Percentiles rank a stretch among this genome's conserved stretches.
Evolutionary conservation across 2,329 filamentous ascomycete species (phyloP).

Genomic region (Coleophoma crateriformis): DNA sequence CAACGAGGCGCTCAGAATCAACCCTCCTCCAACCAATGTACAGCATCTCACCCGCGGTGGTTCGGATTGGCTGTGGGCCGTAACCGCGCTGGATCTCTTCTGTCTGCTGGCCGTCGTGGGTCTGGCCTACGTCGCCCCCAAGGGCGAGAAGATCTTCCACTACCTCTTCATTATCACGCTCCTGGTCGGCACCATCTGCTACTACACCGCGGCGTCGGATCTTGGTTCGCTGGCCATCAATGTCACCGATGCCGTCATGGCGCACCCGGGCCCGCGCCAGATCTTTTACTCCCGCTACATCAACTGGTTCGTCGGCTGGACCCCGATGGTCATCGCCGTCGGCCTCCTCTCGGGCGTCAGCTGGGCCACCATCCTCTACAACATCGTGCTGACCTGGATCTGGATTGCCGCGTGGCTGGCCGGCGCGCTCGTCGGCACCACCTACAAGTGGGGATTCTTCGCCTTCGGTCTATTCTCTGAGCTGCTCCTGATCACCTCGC

Average conservation of each 20-base stretch:
- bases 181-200: conserved; percentile 55
- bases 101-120: conserved; percentile 46
- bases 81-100: conserved; percentile 51
- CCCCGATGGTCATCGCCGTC: conserved; percentile 51
- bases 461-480: conserved; percentile 49
- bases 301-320: conserved; percentile 48
- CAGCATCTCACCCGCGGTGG: conserved; percentile 42
- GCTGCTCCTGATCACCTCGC: conserved; percentile 52
- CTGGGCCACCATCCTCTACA: conserved; percentile 56
- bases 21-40: conserved; percentile 12
- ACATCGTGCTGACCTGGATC: conserved; percentile 54
- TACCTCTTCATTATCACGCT: conserved; percentile 56
- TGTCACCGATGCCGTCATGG: conserved; percentile 41
- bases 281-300: conserved; percentile 63
- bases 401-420: conserved; percentile 62
- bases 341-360: conserved; percentile 58
- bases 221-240: conserved; percentile 54
- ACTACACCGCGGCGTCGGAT: conserved; percentile 62
- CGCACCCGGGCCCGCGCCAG: conserved; percentile 40
- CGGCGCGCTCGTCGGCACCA: conserved; percentile 52
- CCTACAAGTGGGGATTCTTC: conserved; percentile 67
- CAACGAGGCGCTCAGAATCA: conserved; percentile 19
- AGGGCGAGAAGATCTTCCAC: conserved; percentile 50
- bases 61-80: conserved; percentile 59
- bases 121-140: conserved; percentile 40